Evolutionary conservation across 345 rosid species (phyloP), one percentile per base, ranked within the genome.

Genomic region (Clausena lansium): DNA sequence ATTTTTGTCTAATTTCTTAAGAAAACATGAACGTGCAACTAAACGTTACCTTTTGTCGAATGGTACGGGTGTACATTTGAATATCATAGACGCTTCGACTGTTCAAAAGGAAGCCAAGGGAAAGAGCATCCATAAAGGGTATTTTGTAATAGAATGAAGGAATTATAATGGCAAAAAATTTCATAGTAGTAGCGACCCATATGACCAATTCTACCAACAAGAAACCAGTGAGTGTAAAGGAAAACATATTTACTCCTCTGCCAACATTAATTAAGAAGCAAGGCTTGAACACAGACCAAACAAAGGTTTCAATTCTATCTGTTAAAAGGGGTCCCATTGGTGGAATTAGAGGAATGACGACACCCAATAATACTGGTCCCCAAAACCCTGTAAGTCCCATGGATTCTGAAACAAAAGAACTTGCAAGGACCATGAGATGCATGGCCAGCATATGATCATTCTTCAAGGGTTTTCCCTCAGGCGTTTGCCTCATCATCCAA

Each of bases 401-500:
- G 50, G 68, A 32, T 45, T 85, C 85, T 1, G 81, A 72, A 67
- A 82, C 78, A 1, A 87, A 70, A 35, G 69, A 32, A 24, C 71
- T 55, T 9, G 58, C 2, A 38, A 38, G 14, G 5, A 70, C 38
- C 60, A 70, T 72, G 24, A 86, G 20, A 24, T 50, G 64, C 25
- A 84, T 75, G 4, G 55, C 52, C 4, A 62, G 45, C 24, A 87
- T 72, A 55, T 79, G 73, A 0, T 82, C 54, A 57, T 77, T 78
- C 83, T 83, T 85, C 15, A 88, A 71, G 22, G 82, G 63, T 33
- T 79, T 78, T 65, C 89, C 86, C 28, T 84, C 86, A 6, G 87
- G 88, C 36, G 86, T 85, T 77, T 52, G 55, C 39, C 54, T 79
- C 70, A 50, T 78, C 89, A 88, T 86, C 87, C 87, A 82, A 11